These are phyloP conservation scores for Tarenaya hassleriana DNA, from an alignment of 345 rosid species.

Conservation along the genomic window DNA sequence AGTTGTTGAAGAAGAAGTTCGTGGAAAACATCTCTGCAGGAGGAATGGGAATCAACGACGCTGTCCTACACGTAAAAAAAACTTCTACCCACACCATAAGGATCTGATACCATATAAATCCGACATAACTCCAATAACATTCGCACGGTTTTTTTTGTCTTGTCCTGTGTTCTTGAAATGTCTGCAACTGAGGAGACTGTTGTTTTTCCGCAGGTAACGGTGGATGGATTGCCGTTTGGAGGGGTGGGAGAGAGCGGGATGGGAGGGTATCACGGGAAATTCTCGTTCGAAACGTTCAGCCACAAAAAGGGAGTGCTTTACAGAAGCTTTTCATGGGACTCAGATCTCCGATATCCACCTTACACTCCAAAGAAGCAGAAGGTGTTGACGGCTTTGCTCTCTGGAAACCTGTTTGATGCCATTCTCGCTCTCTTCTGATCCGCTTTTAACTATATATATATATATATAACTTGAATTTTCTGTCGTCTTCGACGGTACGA, in stretches of 20 bases:
- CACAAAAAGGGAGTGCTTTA: constrained; percentile 74
- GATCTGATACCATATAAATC: too few species aligned
- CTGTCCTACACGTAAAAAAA: constrained; percentile 58
- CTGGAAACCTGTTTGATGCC: constrained; percentile 39
- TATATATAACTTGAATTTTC: too few species aligned
- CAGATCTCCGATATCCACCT: constrained; percentile 67
- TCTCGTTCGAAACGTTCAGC: constrained; percentile 83
- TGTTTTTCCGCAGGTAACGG: constrained; percentile 42
- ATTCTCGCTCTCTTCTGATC: constrained; percentile 49
- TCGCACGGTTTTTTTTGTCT: too few species aligned
- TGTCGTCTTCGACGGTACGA: too few species aligned
- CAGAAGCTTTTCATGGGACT: constrained; percentile 56
- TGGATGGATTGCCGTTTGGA: constrained; percentile 62
- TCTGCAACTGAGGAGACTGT: neutral
- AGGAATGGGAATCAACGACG: constrained; percentile 67
- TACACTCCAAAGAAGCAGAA: constrained; percentile 50
- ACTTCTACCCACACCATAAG: too few species aligned
- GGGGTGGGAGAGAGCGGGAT: constrained; percentile 96
- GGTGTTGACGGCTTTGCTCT: constrained; percentile 46
- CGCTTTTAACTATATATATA: too few species aligned
- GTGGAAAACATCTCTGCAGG: constrained; percentile 54
- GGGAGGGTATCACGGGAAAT: constrained; percentile 81
- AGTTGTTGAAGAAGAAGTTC: constrained; percentile 47
- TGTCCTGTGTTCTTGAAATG: neutral
- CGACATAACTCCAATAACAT: too few species aligned